These are phyloP conservation scores for Clarireedia paspali DNA, from an alignment of 2,329 filamentous ascomycete genomes.

Conservation along the genomic window DNA sequence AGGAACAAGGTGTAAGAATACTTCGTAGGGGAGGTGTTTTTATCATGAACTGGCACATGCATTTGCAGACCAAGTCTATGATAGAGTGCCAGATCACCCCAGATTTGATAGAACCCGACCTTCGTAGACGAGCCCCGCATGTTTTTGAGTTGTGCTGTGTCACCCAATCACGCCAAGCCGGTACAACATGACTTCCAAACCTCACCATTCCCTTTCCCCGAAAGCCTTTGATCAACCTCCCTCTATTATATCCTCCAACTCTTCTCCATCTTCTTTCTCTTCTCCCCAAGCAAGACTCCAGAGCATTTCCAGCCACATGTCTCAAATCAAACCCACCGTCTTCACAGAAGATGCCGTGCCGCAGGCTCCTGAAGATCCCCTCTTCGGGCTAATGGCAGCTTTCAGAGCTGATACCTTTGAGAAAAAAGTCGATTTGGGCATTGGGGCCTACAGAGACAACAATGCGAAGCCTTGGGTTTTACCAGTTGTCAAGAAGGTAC, in stretches of 20 bases:
- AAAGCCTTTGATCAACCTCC: background rate
- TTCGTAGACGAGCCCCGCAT: background rate
- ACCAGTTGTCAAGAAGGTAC: conserved; percentile 91
- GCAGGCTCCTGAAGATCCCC: conserved; percentile 86
- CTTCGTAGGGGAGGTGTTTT: background rate
- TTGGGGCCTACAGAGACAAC: conserved; percentile 92
- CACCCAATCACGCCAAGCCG: background rate
- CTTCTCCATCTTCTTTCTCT: conserved; percentile 17
- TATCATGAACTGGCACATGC: background rate
- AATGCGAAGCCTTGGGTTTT: conserved; percentile 96
- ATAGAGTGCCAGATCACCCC: conserved; percentile 2
- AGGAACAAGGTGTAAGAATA: no score
- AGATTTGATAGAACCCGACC: conserved; percentile 1
- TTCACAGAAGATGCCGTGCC: conserved; percentile 74
- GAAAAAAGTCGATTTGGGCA: conserved; percentile 84
- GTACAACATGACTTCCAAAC: conserved; percentile 11
- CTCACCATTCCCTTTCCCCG: conserved; percentile 1
- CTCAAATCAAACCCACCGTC: conserved; percentile 43
- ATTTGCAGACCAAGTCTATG: background rate
- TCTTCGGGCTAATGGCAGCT: conserved; percentile 87
- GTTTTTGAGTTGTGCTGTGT: background rate
- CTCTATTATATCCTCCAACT: background rate
- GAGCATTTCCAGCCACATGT: conserved; percentile 64
- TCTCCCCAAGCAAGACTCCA: conserved; percentile 45
- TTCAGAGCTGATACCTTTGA: conserved; percentile 70